Base-by-base conservation (phyloP, 2,329 filamentous ascomycete species). In the Xylariaceae sp. region DNA sequence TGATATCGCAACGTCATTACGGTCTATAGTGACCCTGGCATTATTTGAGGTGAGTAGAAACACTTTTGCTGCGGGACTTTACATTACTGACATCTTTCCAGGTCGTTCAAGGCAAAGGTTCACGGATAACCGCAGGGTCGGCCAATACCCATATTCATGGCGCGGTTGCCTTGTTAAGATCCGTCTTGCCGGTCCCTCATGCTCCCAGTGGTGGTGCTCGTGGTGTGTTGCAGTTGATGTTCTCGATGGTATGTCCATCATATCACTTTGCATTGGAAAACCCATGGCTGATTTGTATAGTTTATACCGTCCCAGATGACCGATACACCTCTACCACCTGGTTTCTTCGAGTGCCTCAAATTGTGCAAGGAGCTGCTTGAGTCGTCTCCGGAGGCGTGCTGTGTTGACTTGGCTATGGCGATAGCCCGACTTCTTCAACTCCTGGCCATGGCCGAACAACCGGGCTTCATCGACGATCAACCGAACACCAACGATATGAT, bases 101-200 rank as follows among this genome's bases (percentile, higher is more conserved):
- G 60, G 56, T 63, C 16, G 60, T 62, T 3, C 59, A 61, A 53
- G 71, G 72, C n/a, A 71, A 68, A 43, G 69, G 73, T 28, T 67
- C 67, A 3, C 64, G 67, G 28, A 57, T 69, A 39, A 67, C 71
- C 18, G 67, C 74, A 16, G 63, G 69, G 13, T 69, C 70, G 16
- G 80, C 78, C 47, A 73, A 71, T 39, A 73, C 72, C 4, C 80
- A 84, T 55, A 71, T 82, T 34, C 67, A 74, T 51, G 80, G 80
- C 1, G 79, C 78, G 2, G 68, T 76, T 34, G 77, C 79, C 9
- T 60, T 84, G n/a, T 62, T 82, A 15, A 70, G 71, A 42, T 67
- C 62, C 34, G 67, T 68, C 42, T 53, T 70, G 4, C 71, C 71
- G 2, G 54, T 66, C 28, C 57, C 61, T 2, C 49, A 62, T 8